A percentile compares a stretch with the other conserved stretches of the same genome.
These are phyloP conservation scores for Aspergillus transmontanensis DNA, from an alignment of 2,329 filamentous ascomycete genomes.

Conservation along the genomic window DNA sequence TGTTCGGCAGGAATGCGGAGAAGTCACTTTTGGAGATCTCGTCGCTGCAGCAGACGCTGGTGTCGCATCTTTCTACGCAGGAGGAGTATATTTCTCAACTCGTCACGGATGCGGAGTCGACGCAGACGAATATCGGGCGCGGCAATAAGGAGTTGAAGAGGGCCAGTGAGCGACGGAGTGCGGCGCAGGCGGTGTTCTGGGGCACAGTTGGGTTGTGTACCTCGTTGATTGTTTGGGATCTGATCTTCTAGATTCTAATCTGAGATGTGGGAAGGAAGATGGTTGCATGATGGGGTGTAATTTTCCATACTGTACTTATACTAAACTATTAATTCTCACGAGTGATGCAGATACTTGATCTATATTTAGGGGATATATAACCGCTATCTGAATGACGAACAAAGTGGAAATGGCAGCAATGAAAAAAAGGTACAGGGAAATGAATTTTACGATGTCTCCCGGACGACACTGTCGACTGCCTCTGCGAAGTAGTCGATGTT, in stretches of 20 bases:
- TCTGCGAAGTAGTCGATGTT: constrained; percentile 94
- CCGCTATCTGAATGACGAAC: neutral
- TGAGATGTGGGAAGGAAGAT: neutral
- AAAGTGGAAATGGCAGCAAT: neutral
- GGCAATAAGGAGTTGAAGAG: constrained; percentile 91
- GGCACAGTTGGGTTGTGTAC: constrained; percentile 75
- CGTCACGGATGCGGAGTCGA: constrained; percentile 78
- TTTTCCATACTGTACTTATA: neutral
- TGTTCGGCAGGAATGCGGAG: constrained; percentile 70
- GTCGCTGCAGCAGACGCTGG: constrained; percentile 85
- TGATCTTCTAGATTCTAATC: constrained; percentile 54
- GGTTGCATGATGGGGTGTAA: neutral
- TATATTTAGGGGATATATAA: neutral
- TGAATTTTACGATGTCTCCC: constrained; percentile 34
- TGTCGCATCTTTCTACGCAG: constrained; percentile 81
- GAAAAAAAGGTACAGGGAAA: neutral
- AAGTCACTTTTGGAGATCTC: constrained; percentile 90
- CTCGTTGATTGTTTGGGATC: constrained; percentile 76
- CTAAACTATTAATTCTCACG: neutral
- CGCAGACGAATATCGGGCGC: constrained; percentile 80
- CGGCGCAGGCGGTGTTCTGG: constrained; percentile 77
- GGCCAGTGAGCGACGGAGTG: constrained; percentile 71
- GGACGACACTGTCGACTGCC: constrained; percentile 82
- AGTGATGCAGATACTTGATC: neutral
- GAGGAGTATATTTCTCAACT: constrained; percentile 87